These are phyloP conservation scores for Leishmania braziliensis DNA, from an alignment of 208 protist genomes.

Conservation along the genomic window DNA sequence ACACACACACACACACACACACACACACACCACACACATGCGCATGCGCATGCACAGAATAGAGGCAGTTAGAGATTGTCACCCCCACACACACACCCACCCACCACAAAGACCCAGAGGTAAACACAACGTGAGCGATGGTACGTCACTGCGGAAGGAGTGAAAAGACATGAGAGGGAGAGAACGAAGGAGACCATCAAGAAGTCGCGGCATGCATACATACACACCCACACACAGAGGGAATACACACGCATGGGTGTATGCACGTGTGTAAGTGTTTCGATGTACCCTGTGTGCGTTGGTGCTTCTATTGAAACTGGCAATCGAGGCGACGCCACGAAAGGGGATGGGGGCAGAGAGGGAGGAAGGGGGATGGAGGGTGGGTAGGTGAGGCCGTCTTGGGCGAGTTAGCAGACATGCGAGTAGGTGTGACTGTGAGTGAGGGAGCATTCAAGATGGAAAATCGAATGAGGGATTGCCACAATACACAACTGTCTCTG, in stretches of 20 bases:
- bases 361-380: background rate
- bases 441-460: background rate
- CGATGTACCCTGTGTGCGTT: background rate
- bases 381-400: background rate
- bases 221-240: background rate
- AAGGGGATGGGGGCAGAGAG: background rate
- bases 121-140: too few relatives aligned
- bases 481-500: background rate
- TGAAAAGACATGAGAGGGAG: background rate
- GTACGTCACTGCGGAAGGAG: background rate
- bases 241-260: background rate
- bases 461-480: background rate
- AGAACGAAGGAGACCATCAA: background rate
- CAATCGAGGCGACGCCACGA: background rate
- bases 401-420: background rate
- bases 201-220: background rate
- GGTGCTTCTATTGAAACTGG: background rate
- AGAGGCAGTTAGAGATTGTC: too few relatives aligned
- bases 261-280: background rate
- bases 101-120: too few relatives aligned
- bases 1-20: background rate
- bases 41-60: too few relatives aligned
- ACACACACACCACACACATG: background rate
- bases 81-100: too few relatives aligned
- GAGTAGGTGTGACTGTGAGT: background rate